A percentile compares a stretch with the other conserved stretches of the same genome.
Evolutionary conservation across 2,329 filamentous ascomycete genomes (phyloP).

Genomic region (Fusarium tanahbumbuense): DNA sequence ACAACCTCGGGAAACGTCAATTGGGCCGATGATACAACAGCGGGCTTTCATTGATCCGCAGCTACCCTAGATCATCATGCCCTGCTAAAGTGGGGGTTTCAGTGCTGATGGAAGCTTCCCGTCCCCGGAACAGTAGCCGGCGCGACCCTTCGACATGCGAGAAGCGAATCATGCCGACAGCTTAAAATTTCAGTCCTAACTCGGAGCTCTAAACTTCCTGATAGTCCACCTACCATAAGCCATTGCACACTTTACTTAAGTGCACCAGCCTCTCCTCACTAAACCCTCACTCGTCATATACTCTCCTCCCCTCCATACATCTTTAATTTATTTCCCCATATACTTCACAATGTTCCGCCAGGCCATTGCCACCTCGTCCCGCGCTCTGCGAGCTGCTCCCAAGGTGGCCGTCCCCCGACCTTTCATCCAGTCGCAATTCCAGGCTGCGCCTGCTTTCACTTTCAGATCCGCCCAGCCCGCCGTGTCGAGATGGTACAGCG

Average conservation of each 20-base stretch:
- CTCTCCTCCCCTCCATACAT: slow-evolving; percentile 7
- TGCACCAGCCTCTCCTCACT: slow-evolving; percentile 18
- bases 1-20: slow-evolving; percentile 1
- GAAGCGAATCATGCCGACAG: slow-evolving; percentile 42
- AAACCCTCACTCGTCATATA: slow-evolving; percentile 14
- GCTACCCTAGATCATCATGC: slow-evolving; percentile 1
- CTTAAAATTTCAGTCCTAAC: slow-evolving; percentile 49
- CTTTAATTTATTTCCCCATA: slow-evolving; percentile 10
- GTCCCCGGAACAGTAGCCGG: slow-evolving; percentile 41
- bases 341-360: slow-evolving; percentile 59
- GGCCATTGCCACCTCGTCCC: slow-evolving; percentile 56
- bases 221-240: slow-evolving; percentile 36
- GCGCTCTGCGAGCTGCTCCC: slow-evolving; percentile 57
- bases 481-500: slow-evolving; percentile 62
- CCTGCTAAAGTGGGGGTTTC: slow-evolving; percentile 15
- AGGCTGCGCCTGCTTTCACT: slow-evolving; percentile 52
- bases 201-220: slow-evolving; percentile 44
- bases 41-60: slow-evolving; percentile 50
- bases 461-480: slow-evolving; percentile 52
- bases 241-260: slow-evolving; percentile 36
- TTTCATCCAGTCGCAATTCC: slow-evolving; percentile 54
- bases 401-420: slow-evolving; percentile 52
- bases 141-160: slow-evolving; percentile 35
- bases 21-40: slow-evolving; percentile 27
- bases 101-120: slow-evolving; percentile 34